Evolutionary conservation across 257 asterid genomes (phyloP), one percentile per base, ranked within the genome.

Genomic region (Rehmannia glutinosa): DNA sequence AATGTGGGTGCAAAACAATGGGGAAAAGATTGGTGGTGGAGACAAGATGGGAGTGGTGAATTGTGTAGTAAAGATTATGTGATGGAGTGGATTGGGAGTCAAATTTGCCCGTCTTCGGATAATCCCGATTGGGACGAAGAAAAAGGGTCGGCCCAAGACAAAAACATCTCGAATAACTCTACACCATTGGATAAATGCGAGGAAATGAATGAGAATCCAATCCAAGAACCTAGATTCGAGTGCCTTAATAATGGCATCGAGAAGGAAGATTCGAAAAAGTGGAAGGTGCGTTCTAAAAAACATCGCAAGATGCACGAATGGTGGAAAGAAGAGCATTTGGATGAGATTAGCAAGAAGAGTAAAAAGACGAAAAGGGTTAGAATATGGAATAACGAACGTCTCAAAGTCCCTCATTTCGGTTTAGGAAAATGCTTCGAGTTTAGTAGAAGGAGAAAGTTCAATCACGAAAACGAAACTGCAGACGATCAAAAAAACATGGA

Each of bases 21-120:
- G 99, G 97, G 97, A 25, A 88, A 88, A 65, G 97, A 90, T 66
- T 93, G 99, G 99, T 93, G 99, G 99, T 93, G 99, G 99, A 93
- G 45, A 66, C 97, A 93, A 68, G 99, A 93, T 71, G 99, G 96
- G 16, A 85, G 88, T 74, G 97, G 88, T 42, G 99, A 93, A 73
- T 61, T 93, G 65, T 80, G 96, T 21, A 93, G 96, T 68, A 93
- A 84, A 70, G 99, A 93, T 67, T 93, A 93, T 66, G 97, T 93
- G 12, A 90, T 54, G 84, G 99, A 93, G 78, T 93, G 99, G 99
- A 93, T 93, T 25, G 97, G 96, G 6, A 90, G 92, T 77, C 99
- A 93, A 69, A 86, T 93, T 60, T 77, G 86, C 41, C 81, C 80
- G 8, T 78, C 87, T 1, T 4, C 75, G 2, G 66, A 70, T 39